phyloP scores from a whole-genome alignment of 176 grass and related monocot species.

The Eragrostis nindensis region DNA sequence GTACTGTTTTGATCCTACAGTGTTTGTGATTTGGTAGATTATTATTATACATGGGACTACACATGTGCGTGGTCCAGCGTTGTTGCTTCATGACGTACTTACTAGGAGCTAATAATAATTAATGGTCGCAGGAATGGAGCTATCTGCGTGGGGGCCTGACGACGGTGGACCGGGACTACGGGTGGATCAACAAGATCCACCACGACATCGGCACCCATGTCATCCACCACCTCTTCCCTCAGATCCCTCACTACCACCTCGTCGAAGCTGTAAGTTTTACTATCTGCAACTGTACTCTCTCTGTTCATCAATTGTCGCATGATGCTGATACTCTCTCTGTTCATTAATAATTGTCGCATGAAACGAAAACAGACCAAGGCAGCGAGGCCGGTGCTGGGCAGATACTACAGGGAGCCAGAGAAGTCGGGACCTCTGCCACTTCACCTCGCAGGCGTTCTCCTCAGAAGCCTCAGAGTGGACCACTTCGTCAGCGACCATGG shows the following conservation, averaged over 20 bases:
- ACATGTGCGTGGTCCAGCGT: background rate
- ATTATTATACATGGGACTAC: too few relatives aligned
- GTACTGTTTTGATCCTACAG: background rate
- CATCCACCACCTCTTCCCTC: conserved; percentile 95
- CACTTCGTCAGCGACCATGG: conserved; percentile 89
- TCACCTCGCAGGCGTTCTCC: conserved; percentile 60
- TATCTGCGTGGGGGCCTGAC: conserved; percentile 86
- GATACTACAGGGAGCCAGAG: conserved; percentile 78
- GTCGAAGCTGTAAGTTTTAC: conserved; percentile 71
- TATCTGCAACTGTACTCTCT: background rate
- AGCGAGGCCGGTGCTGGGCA: conserved; percentile 74
- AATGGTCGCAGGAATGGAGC: conserved; percentile 68
- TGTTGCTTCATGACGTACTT: background rate
- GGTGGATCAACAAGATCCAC: conserved; percentile 95
- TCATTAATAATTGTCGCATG: background rate
- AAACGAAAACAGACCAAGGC: conserved; percentile 60
- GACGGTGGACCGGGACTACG: conserved; percentile 85
- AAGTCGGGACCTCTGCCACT: conserved; percentile 77
- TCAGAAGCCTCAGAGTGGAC: conserved; percentile 79
- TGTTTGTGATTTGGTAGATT: background rate
- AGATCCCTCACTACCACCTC: conserved; percentile 93
- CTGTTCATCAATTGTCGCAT: background rate
- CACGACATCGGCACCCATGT: conserved; percentile 97
- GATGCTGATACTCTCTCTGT: background rate
- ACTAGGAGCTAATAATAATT: background rate